A percentile compares a stretch with the other conserved stretches of the same genome.
These are phyloP conservation scores for Dillenia turbinata DNA, from an alignment of 164 flowering plant species.

Conservation along the genomic window DNA sequence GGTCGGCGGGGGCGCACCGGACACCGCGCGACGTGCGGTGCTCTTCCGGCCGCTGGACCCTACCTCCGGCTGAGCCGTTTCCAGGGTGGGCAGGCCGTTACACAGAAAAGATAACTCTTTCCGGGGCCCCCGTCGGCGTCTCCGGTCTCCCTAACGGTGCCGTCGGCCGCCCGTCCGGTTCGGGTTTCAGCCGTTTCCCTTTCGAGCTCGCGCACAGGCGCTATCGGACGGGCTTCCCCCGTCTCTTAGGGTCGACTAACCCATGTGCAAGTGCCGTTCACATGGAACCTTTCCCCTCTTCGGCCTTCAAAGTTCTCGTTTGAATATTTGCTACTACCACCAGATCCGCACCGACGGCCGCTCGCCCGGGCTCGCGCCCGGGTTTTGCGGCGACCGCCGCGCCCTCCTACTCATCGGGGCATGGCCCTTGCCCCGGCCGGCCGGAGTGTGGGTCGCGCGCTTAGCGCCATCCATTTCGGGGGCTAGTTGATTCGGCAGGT, in stretches of 20 bases:
- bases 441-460: slow-evolving; percentile 52
- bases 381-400: slow-evolving; percentile 33
- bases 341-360: slow-evolving; percentile 24
- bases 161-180: too few species aligned
- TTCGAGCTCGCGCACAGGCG: too few species aligned
- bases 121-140: too few species aligned
- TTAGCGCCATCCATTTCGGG: slow-evolving; percentile 71
- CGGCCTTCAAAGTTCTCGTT: slow-evolving; percentile 26
- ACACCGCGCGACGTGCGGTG: slow-evolving; percentile 24
- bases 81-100: too few species aligned
- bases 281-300: slow-evolving; percentile 15
- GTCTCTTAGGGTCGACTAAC: too few species aligned
- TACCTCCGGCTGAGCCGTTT: too few species aligned
- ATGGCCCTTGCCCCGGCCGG: slow-evolving; percentile 27
- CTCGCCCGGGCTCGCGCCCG: slow-evolving; percentile 19
- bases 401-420: slow-evolving; percentile 48
- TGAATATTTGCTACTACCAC: slow-evolving; percentile 32
- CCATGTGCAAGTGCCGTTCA: slow-evolving; percentile 19
- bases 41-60: too few species aligned
- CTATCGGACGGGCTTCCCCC: too few species aligned
- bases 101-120: too few species aligned
- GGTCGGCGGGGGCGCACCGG: slow-evolving; percentile 21
- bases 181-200: too few species aligned
- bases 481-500: slow-evolving; percentile 71
- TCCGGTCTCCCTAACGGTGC: too few species aligned